Base-by-base conservation (phyloP, 2,329 filamentous ascomycete species). In the Fusarium buxicola region DNA sequence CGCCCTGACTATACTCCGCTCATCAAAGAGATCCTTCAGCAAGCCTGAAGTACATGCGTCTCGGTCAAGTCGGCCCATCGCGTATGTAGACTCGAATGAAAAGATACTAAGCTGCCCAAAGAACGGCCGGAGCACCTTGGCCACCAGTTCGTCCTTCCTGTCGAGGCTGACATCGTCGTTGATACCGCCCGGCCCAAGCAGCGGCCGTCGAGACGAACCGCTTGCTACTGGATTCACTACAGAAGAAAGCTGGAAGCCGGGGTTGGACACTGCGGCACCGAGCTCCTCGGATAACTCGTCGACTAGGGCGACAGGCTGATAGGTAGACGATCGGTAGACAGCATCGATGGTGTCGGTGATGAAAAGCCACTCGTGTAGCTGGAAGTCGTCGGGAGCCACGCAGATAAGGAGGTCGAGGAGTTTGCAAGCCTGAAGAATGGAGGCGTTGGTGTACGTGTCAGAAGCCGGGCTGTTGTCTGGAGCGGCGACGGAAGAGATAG, bases 311-410 rank as follows among this genome's bases (percentile, higher is more conserved):
- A 91, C 80, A 2, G 92, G 85, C 58, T 88, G 84, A 78, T 89
- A 89, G 47, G 82, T 80, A 12, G 86, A 78, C 0, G 92, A 89
- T 11, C 91, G 88, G 76, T 99, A 96, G 30, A 99, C 91, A 1
- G 95, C 94, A 70, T 99, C 95, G 64, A 97, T 94, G 12, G 94
- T 98, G 76, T 99, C 95, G 2, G 93, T 96, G 52, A 99, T 89
- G 75, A 97, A 99, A 5, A 98, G 86, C 95, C 95, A 99, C 80
- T 97, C 92, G 71, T 96, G 90, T n/a, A 98, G 85, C 76, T 98
- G 95, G 77, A 98, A 99, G 74, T 99, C 95, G 68, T 99, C 95
- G 0, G 94, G 94, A 5, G 91, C 90, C 8, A 94, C 82, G 38
- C 92, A 89, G 12, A 98, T 85, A n/a, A 99, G 82, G 16, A 93